Conservation (phyloP, 2,329 filamentous ascomycete species). For the Fusarium mexicanum region DNA sequence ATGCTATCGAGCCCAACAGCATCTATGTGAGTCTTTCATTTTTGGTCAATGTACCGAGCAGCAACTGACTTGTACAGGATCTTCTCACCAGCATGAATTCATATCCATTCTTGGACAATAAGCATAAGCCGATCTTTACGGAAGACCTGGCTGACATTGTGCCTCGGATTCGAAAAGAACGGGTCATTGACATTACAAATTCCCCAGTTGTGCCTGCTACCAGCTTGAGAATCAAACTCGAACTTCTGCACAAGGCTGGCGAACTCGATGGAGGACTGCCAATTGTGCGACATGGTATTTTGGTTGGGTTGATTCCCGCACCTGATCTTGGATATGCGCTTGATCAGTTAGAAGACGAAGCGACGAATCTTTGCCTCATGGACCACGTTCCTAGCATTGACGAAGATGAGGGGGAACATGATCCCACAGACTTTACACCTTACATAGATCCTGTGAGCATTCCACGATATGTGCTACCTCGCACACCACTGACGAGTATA, state of each 20-base stretch:
- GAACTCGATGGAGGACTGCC: conserved; percentile 93
- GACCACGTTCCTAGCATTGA: conserved; percentile 70
- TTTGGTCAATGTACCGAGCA: neutral
- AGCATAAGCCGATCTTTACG: conserved; percentile 90
- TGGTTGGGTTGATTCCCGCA: conserved; percentile 92
- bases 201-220: conserved; percentile 82
- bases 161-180: conserved; percentile 75
- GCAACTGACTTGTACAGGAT: conserved; percentile 63
- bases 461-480: neutral
- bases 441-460: conserved; percentile 84
- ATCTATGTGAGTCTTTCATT: conserved; percentile 74
- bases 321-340: conserved; percentile 94
- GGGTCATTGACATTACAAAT: conserved; percentile 87
- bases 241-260: conserved; percentile 82
- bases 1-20: conserved; percentile 91
- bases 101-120: conserved; percentile 97
- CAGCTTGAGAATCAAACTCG: conserved; percentile 81
- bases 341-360: conserved; percentile 82
- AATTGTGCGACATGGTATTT: conserved; percentile 78
- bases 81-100: conserved; percentile 96
- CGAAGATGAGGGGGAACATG: conserved; percentile 69
- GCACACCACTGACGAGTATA: conserved; percentile 44
- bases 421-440: conserved; percentile 86
- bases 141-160: conserved; percentile 89
- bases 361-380: conserved; percentile 83